A percentile compares a stretch with the other conserved stretches of the same genome.
Conservation (phyloP, 192 early-diverging fungal genomes). For the Coemansia reversa region DNA sequence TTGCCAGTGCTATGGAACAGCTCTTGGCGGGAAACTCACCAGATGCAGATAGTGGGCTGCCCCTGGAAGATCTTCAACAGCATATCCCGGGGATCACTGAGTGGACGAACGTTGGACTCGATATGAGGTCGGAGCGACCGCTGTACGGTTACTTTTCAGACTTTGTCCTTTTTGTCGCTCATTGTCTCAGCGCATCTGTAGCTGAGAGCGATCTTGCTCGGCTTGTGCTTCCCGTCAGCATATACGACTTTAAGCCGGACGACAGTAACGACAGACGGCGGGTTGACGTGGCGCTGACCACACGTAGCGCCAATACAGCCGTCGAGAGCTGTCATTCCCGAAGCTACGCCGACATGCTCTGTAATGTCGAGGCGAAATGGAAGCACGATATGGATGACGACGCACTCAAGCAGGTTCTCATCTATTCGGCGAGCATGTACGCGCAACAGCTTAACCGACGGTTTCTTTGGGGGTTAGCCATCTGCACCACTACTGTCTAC, state of each 20-base stretch:
- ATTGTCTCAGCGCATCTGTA: background rate
- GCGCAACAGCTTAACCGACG: too few species aligned
- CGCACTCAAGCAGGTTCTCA: too few species aligned
- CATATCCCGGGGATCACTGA: too few species aligned
- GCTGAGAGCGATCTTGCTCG: background rate
- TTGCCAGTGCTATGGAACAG: too few species aligned
- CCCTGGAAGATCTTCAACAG: too few species aligned
- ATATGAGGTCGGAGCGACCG: background rate
- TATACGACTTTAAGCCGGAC: background rate
- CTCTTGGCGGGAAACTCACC: too few species aligned
- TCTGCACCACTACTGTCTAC: too few species aligned
- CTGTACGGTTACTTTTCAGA: background rate
- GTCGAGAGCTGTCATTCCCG: background rate
- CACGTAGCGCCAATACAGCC: background rate
- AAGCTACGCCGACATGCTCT: background rate
- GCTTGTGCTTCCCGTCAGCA: slow-evolving; percentile 5
- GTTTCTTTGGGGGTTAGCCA: too few species aligned
- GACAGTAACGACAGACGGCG: background rate
- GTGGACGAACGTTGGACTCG: too few species aligned
- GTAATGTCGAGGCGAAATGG: slow-evolving; percentile 1
- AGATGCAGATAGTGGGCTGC: too few species aligned
- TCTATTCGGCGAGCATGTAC: too few species aligned
- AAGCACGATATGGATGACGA: too few species aligned
- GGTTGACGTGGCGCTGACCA: background rate
- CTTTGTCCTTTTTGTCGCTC: background rate